Evolutionary conservation across 1,284 basidiomycete genomes (phyloP).

Genomic region (Amylostereum chailletii): DNA sequence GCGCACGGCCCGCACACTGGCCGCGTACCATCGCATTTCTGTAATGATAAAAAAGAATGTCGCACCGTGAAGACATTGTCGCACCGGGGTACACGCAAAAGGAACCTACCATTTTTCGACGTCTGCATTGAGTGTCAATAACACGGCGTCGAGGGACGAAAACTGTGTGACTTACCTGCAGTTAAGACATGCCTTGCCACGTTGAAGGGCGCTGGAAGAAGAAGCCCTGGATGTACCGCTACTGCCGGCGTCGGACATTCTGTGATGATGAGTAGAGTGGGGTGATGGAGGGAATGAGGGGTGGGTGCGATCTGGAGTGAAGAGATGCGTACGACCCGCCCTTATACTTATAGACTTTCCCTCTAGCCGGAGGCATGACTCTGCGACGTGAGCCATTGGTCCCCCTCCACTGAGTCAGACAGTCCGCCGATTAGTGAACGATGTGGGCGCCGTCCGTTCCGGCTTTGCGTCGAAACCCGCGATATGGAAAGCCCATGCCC

Average conservation of each 20-base stretch:
- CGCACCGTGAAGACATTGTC: background rate
- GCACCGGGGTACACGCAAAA: background rate
- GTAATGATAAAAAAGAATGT: background rate
- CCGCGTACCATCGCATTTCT: constrained; percentile 33
- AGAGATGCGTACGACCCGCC: no score
- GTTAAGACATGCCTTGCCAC: constrained; percentile 18
- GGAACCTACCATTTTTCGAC: constrained; percentile 28
- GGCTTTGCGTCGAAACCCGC: no score
- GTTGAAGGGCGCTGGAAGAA: constrained; percentile 14
- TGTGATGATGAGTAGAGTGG: no score
- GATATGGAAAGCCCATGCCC: no score
- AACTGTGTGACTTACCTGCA: constrained; percentile 13
- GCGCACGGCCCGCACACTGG: constrained; percentile 29
- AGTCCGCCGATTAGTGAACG: no score
- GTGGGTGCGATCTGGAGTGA: no score
- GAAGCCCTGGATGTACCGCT: background rate
- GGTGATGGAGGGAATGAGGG: no score
- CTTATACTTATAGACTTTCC: no score
- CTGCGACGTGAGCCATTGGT: no score
- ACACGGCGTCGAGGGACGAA: background rate
- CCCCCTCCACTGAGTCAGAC: no score
- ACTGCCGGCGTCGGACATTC: background rate
- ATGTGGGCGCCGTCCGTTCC: no score
- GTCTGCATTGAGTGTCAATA: constrained; percentile 15
- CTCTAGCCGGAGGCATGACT: no score